Percentiles rank a stretch among this genome's conserved stretches.
phyloP scores from a whole-genome alignment of 2,329 filamentous ascomycete species.

The Penicillium paneum region DNA sequence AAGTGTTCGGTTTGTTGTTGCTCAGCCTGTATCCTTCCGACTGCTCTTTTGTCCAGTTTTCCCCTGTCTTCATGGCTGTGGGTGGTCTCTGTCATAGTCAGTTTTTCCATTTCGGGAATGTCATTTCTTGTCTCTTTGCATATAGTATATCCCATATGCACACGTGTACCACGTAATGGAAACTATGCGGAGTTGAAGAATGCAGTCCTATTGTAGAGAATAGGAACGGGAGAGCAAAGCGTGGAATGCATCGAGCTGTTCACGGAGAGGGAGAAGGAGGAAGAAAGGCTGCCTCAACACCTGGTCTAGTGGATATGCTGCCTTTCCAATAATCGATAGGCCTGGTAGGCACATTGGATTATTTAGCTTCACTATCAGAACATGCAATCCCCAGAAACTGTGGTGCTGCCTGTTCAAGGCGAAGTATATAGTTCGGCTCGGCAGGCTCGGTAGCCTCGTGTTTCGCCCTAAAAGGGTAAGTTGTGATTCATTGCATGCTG shows the following conservation, averaged over 20 bases:
- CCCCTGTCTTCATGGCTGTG: not conserved
- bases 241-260: not conserved
- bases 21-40: not conserved
- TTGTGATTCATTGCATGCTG: not conserved
- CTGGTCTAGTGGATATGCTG: not conserved
- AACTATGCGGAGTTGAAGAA: not conserved
- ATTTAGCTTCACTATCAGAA: conserved; percentile 18
- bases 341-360: conserved; percentile 10
- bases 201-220: not conserved
- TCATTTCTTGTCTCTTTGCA: not conserved
- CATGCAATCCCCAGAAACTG: conserved; percentile 23
- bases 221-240: not conserved
- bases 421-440: conserved; percentile 11
- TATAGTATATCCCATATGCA: not conserved
- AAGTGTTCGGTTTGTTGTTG: not conserved
- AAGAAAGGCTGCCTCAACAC: not conserved
- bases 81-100: not conserved
- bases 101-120: not conserved
- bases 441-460: not conserved
- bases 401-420: conserved; percentile 3
- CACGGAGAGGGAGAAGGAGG: not conserved
- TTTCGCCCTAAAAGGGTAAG: not conserved
- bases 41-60: not conserved
- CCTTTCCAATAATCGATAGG: conserved; percentile 6
- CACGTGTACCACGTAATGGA: not conserved